phyloP scores from a whole-genome alignment of 1,284 basidiomycete genomes.

The Cryptococcus neoformans region DNA sequence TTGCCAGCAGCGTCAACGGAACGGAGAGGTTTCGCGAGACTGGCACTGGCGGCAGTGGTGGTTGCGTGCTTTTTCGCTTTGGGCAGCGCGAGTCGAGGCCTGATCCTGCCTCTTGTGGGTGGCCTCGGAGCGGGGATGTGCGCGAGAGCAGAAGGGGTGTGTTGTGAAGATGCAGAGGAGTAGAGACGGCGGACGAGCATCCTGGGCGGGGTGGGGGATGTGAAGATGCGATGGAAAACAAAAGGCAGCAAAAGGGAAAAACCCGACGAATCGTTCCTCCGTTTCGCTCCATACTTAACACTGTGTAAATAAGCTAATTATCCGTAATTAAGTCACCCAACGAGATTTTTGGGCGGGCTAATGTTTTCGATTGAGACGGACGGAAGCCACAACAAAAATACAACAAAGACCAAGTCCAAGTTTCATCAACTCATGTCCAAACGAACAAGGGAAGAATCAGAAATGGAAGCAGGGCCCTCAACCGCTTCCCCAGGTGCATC shows the following conservation, averaged over 20 bases:
- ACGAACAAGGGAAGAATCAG: constrained; percentile 25
- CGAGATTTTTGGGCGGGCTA: too few species aligned
- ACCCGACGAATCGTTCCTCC: neutral
- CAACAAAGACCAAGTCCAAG: too few species aligned
- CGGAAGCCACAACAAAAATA: too few species aligned
- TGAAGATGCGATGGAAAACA: neutral
- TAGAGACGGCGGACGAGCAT: constrained; percentile 37
- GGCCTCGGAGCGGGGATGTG: constrained; percentile 1
- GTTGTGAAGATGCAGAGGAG: constrained; percentile 23
- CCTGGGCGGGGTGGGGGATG: neutral
- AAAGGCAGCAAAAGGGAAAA: neutral
- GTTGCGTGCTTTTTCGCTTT: neutral
- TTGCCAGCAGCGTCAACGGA: neutral
- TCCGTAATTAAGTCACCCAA: too few species aligned
- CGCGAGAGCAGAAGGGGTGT: constrained; percentile 1
- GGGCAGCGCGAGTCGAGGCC: constrained; percentile 6
- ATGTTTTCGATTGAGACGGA: too few species aligned
- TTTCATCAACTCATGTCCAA: constrained; percentile 23
- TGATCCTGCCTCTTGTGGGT: constrained; percentile 9
- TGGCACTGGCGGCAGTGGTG: neutral
- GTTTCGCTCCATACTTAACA: neutral
- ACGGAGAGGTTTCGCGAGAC: neutral
- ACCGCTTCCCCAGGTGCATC: constrained; percentile 1
- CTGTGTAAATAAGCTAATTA: too few species aligned
- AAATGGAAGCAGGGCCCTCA: constrained; percentile 18